Evolutionary conservation across 2,329 filamentous ascomycete genomes (phyloP), one percentile per base, ranked within the genome.

Genomic region (Coniella lustricola): DNA sequence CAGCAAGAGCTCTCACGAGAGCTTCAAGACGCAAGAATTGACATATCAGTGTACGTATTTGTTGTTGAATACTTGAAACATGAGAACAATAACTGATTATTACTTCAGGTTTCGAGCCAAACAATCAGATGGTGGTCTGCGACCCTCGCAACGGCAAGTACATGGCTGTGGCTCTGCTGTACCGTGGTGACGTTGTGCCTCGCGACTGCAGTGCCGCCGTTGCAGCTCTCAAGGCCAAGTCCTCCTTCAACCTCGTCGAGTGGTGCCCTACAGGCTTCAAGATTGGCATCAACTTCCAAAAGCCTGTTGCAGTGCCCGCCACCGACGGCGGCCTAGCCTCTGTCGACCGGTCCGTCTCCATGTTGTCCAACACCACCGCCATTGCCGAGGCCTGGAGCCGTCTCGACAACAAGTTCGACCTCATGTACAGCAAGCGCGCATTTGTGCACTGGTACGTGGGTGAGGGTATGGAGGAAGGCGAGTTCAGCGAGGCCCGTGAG

Each of bases 381-480:
- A 86, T 86, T 57, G 79, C 82, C 52, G 82, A 86, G 69, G 82
- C 83, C 46, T 86, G 82, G 82, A 83, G 81, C 52, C 78, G 81
- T 55, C 76, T 86, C 42, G 81, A 85, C 69, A 73, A 84, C 75
- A 86, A 86, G 72, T 86, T 87, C 67, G 82, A 86, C 60, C 82
- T 86, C 60, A 86, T 86, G 83, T 85, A 86, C 76, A 82, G 77
- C 71, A 86, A 86, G 77, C 82, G 83, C 57, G 82, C 83, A 52
- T 86, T 87, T 60, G 82, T 86, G 39, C 82, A 87, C 71, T 86
- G 83, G 83, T 87, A 87, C 58, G 87, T 93, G 46, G 87, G 87
- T 57, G 87, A 93, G 72, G 87, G 87, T 71, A 93, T 93, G 87
- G 87, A 93, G 73, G 87, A 93, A 67, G 87, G 87, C 60, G 87